Conservation (phyloP, 306 rosid species). For the Quercus cerris region DNA sequence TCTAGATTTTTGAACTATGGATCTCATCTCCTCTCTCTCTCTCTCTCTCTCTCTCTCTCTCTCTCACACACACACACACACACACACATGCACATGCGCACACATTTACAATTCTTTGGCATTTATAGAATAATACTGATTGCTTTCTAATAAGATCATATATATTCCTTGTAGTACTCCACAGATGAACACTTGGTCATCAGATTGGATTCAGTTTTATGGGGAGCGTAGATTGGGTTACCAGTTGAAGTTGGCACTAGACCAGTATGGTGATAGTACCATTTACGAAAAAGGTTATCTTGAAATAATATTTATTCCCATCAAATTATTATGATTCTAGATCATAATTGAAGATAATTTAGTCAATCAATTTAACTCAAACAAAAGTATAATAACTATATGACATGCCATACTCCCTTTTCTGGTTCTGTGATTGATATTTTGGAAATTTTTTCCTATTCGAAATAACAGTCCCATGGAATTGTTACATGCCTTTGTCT, state of each 20-base stretch:
- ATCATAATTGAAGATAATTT: not conserved
- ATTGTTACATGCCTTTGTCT: not conserved
- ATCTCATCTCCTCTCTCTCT: not conserved
- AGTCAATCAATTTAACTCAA: not conserved
- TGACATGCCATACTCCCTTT: not conserved
- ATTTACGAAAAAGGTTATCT: constrained; percentile 74
- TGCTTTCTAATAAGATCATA: constrained; percentile 7
- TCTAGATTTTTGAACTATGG: constrained; percentile 3
- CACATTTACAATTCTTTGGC: not conserved
- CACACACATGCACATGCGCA: not conserved
- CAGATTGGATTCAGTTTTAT: constrained; percentile 88
- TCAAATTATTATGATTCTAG: not conserved
- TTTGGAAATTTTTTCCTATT: not conserved
- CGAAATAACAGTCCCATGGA: not conserved
- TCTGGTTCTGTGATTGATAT: not conserved
- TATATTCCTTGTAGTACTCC: constrained; percentile 62
- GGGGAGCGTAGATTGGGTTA: constrained; percentile 83
- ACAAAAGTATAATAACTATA: not conserved
- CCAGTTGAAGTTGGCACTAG: constrained; percentile 68
- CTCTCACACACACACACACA: too few species aligned
- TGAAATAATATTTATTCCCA: constrained; percentile 6
- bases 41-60: not conserved
- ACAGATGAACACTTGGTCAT: constrained; percentile 85
- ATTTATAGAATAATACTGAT: not conserved
- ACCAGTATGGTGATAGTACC: constrained; percentile 61